Percentiles rank a stretch among this genome's conserved stretches.
Conservation (phyloP, 2,329 filamentous ascomycete species). For the Podosphaera leucotricha region DNA sequence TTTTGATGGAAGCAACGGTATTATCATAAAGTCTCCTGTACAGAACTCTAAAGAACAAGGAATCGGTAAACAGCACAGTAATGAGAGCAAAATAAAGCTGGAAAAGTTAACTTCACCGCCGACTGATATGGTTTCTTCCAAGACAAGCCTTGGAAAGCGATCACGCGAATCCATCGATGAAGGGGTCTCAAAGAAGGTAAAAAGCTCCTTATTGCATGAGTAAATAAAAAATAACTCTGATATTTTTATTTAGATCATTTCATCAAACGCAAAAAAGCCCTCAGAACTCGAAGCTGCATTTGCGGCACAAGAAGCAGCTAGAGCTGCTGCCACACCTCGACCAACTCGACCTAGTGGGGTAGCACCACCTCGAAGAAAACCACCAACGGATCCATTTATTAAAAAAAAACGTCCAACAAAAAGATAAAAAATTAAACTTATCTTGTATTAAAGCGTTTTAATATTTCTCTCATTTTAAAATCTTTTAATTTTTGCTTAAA, state of each 20-base stretch:
- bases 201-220: neutral
- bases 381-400: conserved; percentile 11
- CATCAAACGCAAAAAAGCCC: neutral
- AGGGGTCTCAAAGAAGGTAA: conserved; percentile 7
- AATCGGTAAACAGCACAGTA: neutral
- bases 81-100: neutral
- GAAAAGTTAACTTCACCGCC: neutral
- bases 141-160: conserved; percentile 5
- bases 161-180: conserved; percentile 6
- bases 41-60: neutral
- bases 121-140: neutral
- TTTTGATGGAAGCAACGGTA: neutral
- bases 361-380: conserved; percentile 7
- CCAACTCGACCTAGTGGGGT: conserved; percentile 5
- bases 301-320: conserved; percentile 7
- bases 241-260: neutral
- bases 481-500: too few relatives aligned
- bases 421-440: neutral
- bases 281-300: conserved; percentile 7
- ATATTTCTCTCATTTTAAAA: too few relatives aligned
- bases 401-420: conserved; percentile 5
- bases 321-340: conserved; percentile 3
- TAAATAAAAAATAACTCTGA: neutral
- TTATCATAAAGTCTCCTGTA: neutral
- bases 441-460: too few relatives aligned